Conservation (phyloP, 495 filamentous ascomycete genomes). For the Xylaria scruposa region DNA sequence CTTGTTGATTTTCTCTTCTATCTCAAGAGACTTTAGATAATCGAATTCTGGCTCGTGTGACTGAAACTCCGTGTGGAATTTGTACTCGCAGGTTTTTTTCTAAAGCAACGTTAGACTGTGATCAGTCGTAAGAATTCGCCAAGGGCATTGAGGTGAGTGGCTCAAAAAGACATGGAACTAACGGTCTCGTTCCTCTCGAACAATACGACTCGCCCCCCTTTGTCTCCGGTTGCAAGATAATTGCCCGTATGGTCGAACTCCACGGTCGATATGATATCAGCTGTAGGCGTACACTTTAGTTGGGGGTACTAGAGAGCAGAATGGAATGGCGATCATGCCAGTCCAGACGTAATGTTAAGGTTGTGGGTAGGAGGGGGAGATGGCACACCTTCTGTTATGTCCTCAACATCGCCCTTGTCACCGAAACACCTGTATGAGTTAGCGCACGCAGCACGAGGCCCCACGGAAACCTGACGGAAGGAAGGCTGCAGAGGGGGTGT, state of each 20-base stretch:
- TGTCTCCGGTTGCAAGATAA: conserved; percentile 96
- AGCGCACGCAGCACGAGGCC: conserved; percentile 26
- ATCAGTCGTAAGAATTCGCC: background rate
- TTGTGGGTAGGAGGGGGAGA: conserved; percentile 13
- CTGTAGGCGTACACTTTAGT: conserved; percentile 53
- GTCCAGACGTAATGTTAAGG: background rate
- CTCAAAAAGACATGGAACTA: conserved; percentile 41
- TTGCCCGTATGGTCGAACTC: conserved; percentile 99
- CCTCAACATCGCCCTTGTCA: conserved; percentile 99
- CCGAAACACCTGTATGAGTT: conserved; percentile 82
- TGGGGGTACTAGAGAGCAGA: conserved; percentile 7
- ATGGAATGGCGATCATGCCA: background rate
- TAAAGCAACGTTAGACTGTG: conserved; percentile 45
- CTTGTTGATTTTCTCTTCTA: conserved; percentile 99
- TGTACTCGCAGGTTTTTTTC: conserved; percentile 99
- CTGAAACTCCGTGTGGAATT: conserved; percentile 99
- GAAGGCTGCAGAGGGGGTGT: conserved; percentile 28
- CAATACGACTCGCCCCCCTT: conserved; percentile 93
- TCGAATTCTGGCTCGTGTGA: conserved; percentile 99
- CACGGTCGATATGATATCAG: conserved; percentile 99
- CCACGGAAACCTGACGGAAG: background rate
- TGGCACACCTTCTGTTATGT: conserved; percentile 94
- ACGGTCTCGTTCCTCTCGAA: conserved; percentile 99
- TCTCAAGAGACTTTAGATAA: conserved; percentile 98
- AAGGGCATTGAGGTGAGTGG: background rate